Conservation (phyloP, 768 basidiomycete genomes). For the Kwoniella sp. region DNA sequence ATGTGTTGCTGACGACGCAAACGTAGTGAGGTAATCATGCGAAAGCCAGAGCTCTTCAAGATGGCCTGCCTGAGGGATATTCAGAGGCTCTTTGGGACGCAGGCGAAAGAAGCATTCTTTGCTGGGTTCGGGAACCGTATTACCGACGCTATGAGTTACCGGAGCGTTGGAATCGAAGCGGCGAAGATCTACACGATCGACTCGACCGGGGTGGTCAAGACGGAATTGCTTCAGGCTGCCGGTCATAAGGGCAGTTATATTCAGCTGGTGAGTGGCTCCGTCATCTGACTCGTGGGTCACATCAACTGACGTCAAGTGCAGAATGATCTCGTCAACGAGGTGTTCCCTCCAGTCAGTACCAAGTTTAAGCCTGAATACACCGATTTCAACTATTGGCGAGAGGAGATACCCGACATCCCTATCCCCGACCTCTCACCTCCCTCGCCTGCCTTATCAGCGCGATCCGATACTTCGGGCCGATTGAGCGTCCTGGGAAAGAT, state of each 20-base stretch:
- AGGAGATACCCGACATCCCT: slow-evolving; percentile 73
- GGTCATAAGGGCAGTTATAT: slow-evolving; percentile 99
- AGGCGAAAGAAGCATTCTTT: slow-evolving; percentile 75
- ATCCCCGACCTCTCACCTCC: slow-evolving; percentile 66
- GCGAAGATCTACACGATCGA: slow-evolving; percentile 95
- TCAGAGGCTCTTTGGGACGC: slow-evolving; percentile 74
- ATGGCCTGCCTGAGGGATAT: slow-evolving; percentile 98
- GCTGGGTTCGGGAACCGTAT: slow-evolving; percentile 98
- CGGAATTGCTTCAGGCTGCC: slow-evolving; percentile 92
- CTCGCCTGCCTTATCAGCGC: slow-evolving; percentile 90
- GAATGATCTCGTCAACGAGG: slow-evolving; percentile 98
- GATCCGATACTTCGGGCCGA: slow-evolving; percentile 69
- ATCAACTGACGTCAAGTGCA: slow-evolving; percentile 17
- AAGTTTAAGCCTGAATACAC: slow-evolving; percentile 87
- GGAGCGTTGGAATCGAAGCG: slow-evolving; percentile 90
- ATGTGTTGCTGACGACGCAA: background rate
- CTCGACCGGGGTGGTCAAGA: slow-evolving; percentile 89
- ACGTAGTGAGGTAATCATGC: slow-evolving; percentile 91
- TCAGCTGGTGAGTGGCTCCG: slow-evolving; percentile 66
- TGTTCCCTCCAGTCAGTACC: slow-evolving; percentile 94
- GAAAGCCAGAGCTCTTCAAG: slow-evolving; percentile 99
- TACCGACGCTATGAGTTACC: slow-evolving; percentile 96
- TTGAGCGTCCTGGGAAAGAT: slow-evolving; percentile 55
- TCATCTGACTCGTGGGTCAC: background rate
- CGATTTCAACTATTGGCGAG: slow-evolving; percentile 96